A percentile compares a stretch with the other conserved stretches of the same genome.
Conservation (phyloP, 345 rosid species). For the Pseudoturritis turrita region DNA sequence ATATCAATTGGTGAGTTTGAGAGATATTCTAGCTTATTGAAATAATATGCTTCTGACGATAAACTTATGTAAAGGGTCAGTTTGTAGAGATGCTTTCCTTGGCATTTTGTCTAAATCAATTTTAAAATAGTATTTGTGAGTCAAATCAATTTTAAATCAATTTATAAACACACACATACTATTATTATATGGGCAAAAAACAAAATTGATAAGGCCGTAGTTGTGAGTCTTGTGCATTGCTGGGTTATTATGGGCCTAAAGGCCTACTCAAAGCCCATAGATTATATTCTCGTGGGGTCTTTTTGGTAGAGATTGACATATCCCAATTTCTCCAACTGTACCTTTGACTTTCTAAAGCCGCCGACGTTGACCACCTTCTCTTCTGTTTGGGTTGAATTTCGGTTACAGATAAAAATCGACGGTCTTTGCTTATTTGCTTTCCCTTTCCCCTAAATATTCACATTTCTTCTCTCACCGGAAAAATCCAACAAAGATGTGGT, state of each 20-base stretch:
- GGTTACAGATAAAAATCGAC: neutral
- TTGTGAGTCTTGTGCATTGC: neutral
- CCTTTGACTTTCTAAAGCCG: slow-evolving; percentile 19
- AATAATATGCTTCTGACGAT: slow-evolving; percentile 14
- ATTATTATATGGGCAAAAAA: too few species aligned
- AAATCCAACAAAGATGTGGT: neutral
- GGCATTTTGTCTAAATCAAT: slow-evolving; percentile 2
- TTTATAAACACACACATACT: too few species aligned
- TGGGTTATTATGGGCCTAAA: neutral
- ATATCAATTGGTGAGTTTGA: neutral
- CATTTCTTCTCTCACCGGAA: slow-evolving; percentile 4
- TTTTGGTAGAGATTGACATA: slow-evolving; percentile 9
- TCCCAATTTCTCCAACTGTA: neutral
- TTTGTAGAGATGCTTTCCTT: slow-evolving; percentile 18
- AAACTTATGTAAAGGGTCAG: neutral
- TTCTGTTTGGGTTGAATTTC: neutral
- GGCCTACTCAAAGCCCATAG: slow-evolving; percentile 3
- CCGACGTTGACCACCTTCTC: slow-evolving; percentile 17
- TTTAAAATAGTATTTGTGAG: too few species aligned
- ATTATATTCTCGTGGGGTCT: neutral
- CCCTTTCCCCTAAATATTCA: neutral
- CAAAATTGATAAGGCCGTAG: neutral
- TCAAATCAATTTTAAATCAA: too few species aligned
- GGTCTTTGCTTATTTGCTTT: neutral
- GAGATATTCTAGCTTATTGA: neutral